These are phyloP conservation scores for Aspergillus sp. DNA, from an alignment of 2,329 filamentous ascomycete genomes.

Conservation along the genomic window DNA sequence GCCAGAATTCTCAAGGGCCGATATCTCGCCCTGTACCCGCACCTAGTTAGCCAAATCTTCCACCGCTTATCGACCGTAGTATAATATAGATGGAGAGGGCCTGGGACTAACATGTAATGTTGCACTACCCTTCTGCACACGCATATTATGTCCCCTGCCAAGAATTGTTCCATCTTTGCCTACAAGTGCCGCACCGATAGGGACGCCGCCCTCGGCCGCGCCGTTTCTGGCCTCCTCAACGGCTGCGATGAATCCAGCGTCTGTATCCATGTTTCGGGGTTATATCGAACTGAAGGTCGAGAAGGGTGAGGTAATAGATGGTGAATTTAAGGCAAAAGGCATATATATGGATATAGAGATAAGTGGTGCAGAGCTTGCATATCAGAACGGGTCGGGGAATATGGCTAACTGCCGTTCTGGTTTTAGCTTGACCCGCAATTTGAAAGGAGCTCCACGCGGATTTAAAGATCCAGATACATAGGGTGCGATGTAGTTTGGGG, in stretches of 20 bases:
- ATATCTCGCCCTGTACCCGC: slow-evolving; percentile 65
- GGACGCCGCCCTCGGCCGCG: slow-evolving; percentile 57
- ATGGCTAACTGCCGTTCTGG: slow-evolving; percentile 11
- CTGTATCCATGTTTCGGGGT: slow-evolving; percentile 34
- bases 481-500: neutral
- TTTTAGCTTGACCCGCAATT: slow-evolving; percentile 16
- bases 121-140: slow-evolving; percentile 69
- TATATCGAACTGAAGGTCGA: neutral
- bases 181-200: slow-evolving; percentile 63
- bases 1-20: slow-evolving; percentile 72
- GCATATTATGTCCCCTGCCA: slow-evolving; percentile 72
- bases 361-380: neutral
- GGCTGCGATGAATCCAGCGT: slow-evolving; percentile 57
- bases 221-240: slow-evolving; percentile 58
- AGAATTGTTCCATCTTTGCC: slow-evolving; percentile 68
- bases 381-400: neutral
- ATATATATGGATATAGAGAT: neutral
- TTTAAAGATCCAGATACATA: too few species aligned
- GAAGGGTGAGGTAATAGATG: slow-evolving; percentile 7
- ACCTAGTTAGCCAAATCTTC: neutral
- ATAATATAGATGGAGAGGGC: neutral
- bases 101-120: slow-evolving; percentile 64
- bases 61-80: neutral
- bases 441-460: neutral
- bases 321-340: too few species aligned